Base-by-base conservation (phyloP, 202 grass and related monocot species). In the Alloteropsis angusta region DNA sequence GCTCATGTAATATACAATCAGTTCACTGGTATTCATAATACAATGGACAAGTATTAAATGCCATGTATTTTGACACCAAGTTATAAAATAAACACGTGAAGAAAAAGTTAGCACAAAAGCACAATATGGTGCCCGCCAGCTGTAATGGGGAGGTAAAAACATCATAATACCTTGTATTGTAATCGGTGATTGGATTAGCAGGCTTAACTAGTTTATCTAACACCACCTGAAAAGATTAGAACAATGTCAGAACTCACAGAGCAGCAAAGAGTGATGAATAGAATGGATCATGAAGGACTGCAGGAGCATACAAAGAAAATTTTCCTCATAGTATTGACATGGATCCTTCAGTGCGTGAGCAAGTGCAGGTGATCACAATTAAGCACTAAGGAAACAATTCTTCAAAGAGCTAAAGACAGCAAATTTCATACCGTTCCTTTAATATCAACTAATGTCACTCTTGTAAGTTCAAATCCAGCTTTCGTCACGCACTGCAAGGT, bases 381-480 rank as follows among this genome's bases (percentile, higher is more conserved):
- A 63, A 64, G 18, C 25, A 73, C 71, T 46, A 46, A 32, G 41
- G 77, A 48, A 44, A 76, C 18, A 56, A 48, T 58, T 66, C 0
- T 64, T 68, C 0, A 75, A 61, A 48, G 11, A 83, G 36, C 21
- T 62, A 67, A 41, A 19, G 52, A 52, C 65, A 44, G 66, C 18
- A 72, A 83, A 68, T 23, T 52, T 34, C 66, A 48, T 88, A 98
- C 95, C 95, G 83, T 79, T 87, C 95, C 95, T 74, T 85, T 85
- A 87, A 95, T 82, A 87, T 95, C 81, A 74, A 98, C 76, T 72
- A 95, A 82, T 87, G 95, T 95, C 72, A 91, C 81, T 85, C 92
- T 94, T 83, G 95, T 98, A 71, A 93, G 95, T 87, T 98, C 95
- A 84, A 98, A 94, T 36, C 95, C 95, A 76, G 80, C 91, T 80